A percentile compares a stretch with the other conserved stretches of the same genome.
Conservation (phyloP, 441 rosid genomes). For the Euphorbia schlechtendalii region DNA sequence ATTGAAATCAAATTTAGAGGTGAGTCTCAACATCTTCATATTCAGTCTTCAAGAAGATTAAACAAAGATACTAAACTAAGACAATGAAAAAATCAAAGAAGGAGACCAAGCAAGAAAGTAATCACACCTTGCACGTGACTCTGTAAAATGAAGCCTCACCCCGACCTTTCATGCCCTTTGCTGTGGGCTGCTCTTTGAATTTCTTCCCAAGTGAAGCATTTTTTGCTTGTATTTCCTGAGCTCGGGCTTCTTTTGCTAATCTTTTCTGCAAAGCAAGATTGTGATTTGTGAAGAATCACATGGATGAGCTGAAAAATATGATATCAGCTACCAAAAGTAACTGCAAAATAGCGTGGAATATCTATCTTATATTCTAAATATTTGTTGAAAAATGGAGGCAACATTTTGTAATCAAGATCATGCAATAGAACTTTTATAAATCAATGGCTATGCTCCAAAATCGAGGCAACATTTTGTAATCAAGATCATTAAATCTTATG, state of each 20-base stretch:
- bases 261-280: slow-evolving; percentile 60
- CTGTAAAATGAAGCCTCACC: slow-evolving; percentile 93
- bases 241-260: slow-evolving; percentile 83
- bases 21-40: slow-evolving; percentile 7
- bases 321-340: slow-evolving; percentile 1
- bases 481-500: too few relatives aligned
- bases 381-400: slow-evolving; percentile 1
- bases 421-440: not conserved
- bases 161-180: slow-evolving; percentile 67
- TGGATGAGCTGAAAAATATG: slow-evolving; percentile 9
- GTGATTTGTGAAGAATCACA: not conserved
- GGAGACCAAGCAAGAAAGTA: slow-evolving; percentile 10
- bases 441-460: not conserved
- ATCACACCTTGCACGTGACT: slow-evolving; percentile 90
- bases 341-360: not conserved
- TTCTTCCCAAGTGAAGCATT: slow-evolving; percentile 73
- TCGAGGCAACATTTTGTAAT: too few relatives aligned
- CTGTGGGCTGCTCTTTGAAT: slow-evolving; percentile 58
- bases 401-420: slow-evolving; percentile 1
- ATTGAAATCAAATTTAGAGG: slow-evolving; percentile 19
- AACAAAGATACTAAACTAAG: slow-evolving; percentile 5
- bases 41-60: not conserved
- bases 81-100: slow-evolving; percentile 7
- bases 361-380: not conserved
- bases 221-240: slow-evolving; percentile 79